Evolutionary conservation across 2,329 filamentous ascomycete genomes (phyloP).

Genomic region (Hymenotorrendiella dingleyae): DNA sequence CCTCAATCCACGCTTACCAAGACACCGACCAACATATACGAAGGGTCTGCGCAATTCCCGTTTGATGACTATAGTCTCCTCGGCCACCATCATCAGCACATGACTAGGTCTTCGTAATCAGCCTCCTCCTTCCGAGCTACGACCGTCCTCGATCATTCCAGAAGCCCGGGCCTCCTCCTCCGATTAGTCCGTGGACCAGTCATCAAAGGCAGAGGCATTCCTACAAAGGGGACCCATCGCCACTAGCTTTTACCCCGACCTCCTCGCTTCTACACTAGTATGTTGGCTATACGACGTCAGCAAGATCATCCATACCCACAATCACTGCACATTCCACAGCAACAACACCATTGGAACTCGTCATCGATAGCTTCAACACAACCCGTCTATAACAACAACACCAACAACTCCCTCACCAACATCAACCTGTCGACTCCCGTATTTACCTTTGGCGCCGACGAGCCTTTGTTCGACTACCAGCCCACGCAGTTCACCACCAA

Average conservation of each 20-base stretch:
- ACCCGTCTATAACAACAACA: background rate
- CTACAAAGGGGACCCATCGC: constrained; percentile 3
- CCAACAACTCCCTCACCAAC: constrained; percentile 1
- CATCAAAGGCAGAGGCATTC: background rate
- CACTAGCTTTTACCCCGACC: background rate
- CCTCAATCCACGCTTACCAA: background rate
- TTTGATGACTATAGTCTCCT: constrained; percentile 4
- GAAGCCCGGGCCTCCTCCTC: background rate
- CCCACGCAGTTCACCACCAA: constrained; percentile 1
- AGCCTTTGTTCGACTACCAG: constrained; percentile 5
- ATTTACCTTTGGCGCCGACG: constrained; percentile 2
- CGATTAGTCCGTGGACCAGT: constrained; percentile 2
- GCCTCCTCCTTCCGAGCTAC: constrained; percentile 2
- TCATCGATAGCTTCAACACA: background rate
- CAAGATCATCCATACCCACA: constrained; percentile 2
- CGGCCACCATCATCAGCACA: background rate
- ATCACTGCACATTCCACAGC: constrained; percentile 2
- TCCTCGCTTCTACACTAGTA: background rate
- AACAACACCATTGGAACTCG: background rate
- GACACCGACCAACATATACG: background rate
- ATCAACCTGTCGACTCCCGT: background rate
- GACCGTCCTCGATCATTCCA: constrained; percentile 3
- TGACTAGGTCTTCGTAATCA: constrained; percentile 3
- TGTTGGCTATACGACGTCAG: constrained; percentile 8
- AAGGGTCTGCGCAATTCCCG: background rate